Percentiles rank a stretch among this genome's conserved stretches.
These are phyloP conservation scores for Aspergillus calidoustus DNA, from an alignment of 2,329 filamentous ascomycete species.

Conservation along the genomic window DNA sequence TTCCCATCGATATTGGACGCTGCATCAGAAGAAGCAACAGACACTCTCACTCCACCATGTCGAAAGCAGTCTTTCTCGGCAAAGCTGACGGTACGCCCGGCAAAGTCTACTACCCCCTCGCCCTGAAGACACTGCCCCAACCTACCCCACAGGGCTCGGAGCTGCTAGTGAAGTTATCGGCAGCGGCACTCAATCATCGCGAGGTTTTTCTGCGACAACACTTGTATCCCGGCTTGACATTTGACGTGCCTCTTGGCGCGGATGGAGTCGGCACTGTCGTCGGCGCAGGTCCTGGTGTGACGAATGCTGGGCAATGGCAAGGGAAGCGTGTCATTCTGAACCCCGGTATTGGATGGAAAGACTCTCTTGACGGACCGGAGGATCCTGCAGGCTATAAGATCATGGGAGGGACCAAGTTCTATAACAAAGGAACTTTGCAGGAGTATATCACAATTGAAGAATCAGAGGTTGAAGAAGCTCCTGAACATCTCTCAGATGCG, in stretches of 20 bases:
- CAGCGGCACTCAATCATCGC: slow-evolving; percentile 89
- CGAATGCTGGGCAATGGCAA: slow-evolving; percentile 58
- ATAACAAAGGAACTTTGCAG: slow-evolving; percentile 71
- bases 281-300: slow-evolving; percentile 60
- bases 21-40: neutral
- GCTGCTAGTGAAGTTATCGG: slow-evolving; percentile 74
- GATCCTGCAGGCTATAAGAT: slow-evolving; percentile 48
- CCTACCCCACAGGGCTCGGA: slow-evolving; percentile 69
- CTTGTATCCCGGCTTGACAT: slow-evolving; percentile 84
- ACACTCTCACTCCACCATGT: slow-evolving; percentile 37
- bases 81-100: slow-evolving; percentile 64
- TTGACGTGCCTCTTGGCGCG: slow-evolving; percentile 76
- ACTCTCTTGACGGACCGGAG: slow-evolving; percentile 75
- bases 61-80: slow-evolving; percentile 49
- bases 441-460: slow-evolving; percentile 74
- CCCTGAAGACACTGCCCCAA: slow-evolving; percentile 64
- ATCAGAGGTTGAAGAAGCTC: slow-evolving; percentile 75
- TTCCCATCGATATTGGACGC: no score
- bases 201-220: slow-evolving; percentile 94
- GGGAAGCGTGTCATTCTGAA: slow-evolving; percentile 76
- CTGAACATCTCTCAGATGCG: slow-evolving; percentile 69
- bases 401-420: slow-evolving; percentile 63
- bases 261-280: slow-evolving; percentile 81
- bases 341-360: slow-evolving; percentile 77
- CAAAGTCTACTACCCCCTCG: slow-evolving; percentile 69